Evolutionary conservation across 768 basidiomycete species (phyloP), one percentile per base, ranked within the genome.

Genomic region (Agaricus subrufescens): DNA sequence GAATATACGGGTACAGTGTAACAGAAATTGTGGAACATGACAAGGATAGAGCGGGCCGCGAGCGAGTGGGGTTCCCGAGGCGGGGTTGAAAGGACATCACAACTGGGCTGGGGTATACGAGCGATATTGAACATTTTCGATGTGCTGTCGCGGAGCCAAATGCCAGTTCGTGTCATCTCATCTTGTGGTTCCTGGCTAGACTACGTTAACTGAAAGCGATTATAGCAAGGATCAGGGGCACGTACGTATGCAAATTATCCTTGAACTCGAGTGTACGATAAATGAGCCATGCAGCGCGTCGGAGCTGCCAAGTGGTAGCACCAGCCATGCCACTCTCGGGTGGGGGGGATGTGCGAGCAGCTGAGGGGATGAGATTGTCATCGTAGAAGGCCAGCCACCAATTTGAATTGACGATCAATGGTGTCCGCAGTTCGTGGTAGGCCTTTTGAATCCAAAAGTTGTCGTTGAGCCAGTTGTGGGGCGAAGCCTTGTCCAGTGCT

Each of bases 381-480:
- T 95, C 85, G 43, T 78, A 74, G 66, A 94, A 89, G 2, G 91
- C 77, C 25, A 97, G 75, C 95, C 95, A 98, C 94, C 94, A 98
- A 65, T 97, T 98, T 3, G 94, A 95, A 68, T 98, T 88, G 61
- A 98, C 72, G 54, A 90, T 75, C 10, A 98, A 73, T 0, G 95
- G 94, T 0, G 83, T 82, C 31, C 95, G 81, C 85, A 87, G 92
- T 70, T 91, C 87, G 48, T 89, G 84, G 68, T 98, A 98, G 1
- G 91, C 85, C 62, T 88, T 87, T 62, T 87, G 84, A 56, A 84
- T 72, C 96, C 95, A 98, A 61, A 96, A 86, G 54, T 90, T 93
- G 67, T 98, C 94, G 60, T 95, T 83, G 10, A 98, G 80, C 95
- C 95, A 98, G 66, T 96, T 97, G 67, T 86, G 75, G 0, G 93